Evolutionary conservation across 371 early-diverging fungal species (phyloP), one percentile per base, ranked within the genome.

Genomic region (Mortierella sp.): DNA sequence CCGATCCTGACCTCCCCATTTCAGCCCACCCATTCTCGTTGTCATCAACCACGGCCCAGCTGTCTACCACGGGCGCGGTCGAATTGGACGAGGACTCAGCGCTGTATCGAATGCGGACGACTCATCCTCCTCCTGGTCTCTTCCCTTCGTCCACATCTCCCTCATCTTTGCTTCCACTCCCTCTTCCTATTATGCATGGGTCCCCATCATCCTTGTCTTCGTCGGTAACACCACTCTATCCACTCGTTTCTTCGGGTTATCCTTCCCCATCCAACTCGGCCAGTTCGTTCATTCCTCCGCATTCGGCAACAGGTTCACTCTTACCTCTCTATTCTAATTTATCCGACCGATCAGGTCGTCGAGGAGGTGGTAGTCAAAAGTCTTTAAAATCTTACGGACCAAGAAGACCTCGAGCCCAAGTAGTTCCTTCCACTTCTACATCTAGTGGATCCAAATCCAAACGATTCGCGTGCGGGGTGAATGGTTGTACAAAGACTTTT

Each of bases 401-500:
- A 3, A 4, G n/a, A n/a, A 30, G 9, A 37, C 37, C 37, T 37
- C 37, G 7, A 11, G 57, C 57, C 57, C n/a, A 26, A 57, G 18
- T 18, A 14, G 28, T 7, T 7, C 25, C 29, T 1, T 56, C 65
- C 11, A 18, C 28, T 1, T 57, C 57, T 15, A 29, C 66, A 51
- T 43, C 62, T 18, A 4, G 43, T 30, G n/a, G 9, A 43, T 48
- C 23, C 46, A 23, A 30, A 25, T 19, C 25, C 43, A 55, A 26
- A 45, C 50, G 2, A 3, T 50, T 6, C 21, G 21, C 21, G 7
- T 16, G 21, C 14, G 2, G 2, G 5, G 2, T 9, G n/a, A 19
- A 51, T 21, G n/a, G 26, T 16, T 18, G 26, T 6, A 61, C 14
- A 57, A 59, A 29, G 0, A 64, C 65, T 0, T 76, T 76, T 43